phyloP scores from a whole-genome alignment of 179 eudicot genomes.

The Patellifolia procumbens region DNA sequence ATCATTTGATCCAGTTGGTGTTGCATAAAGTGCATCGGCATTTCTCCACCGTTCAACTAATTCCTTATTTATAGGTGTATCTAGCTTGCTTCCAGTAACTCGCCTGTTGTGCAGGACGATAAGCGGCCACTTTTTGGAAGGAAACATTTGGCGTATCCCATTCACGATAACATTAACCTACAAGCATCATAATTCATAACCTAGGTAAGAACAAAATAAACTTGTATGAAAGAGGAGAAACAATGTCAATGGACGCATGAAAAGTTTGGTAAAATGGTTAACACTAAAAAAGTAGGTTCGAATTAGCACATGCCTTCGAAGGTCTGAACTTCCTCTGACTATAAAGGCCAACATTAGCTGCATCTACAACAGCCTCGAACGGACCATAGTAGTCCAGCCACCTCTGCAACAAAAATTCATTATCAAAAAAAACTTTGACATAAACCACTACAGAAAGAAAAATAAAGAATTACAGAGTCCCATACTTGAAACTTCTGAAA shows the following conservation, averaged over 20 bases:
- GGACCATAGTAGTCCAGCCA: conserved; percentile 94
- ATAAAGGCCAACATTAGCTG: conserved; percentile 82
- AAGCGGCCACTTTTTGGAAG: conserved; percentile 85
- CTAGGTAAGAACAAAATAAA: neutral
- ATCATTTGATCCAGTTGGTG: conserved; percentile 95
- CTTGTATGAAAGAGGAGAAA: neutral
- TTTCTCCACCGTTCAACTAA: conserved; percentile 74
- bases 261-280: neutral
- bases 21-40: conserved; percentile 81
- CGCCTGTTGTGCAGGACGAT: conserved; percentile 79
- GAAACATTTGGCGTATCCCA: conserved; percentile 76
- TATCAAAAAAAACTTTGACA: conserved; percentile 3
- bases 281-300: neutral
- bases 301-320: conserved; percentile 53
- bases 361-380: conserved; percentile 93
- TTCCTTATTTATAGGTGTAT: conserved; percentile 52
- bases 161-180: conserved; percentile 84
- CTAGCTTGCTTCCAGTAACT: conserved; percentile 53
- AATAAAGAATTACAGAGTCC: conserved; percentile 11
- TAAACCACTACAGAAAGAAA: conserved; percentile 12
- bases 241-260: neutral
- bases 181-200: conserved; percentile 12
- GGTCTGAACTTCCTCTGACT: conserved; percentile 66
- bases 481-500: conserved; percentile 92
- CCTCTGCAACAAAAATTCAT: conserved; percentile 50